Evolutionary conservation across 2,329 filamentous ascomycete genomes (phyloP), one percentile per base, ranked within the genome.

Genomic region (Xylariaceae sp.): DNA sequence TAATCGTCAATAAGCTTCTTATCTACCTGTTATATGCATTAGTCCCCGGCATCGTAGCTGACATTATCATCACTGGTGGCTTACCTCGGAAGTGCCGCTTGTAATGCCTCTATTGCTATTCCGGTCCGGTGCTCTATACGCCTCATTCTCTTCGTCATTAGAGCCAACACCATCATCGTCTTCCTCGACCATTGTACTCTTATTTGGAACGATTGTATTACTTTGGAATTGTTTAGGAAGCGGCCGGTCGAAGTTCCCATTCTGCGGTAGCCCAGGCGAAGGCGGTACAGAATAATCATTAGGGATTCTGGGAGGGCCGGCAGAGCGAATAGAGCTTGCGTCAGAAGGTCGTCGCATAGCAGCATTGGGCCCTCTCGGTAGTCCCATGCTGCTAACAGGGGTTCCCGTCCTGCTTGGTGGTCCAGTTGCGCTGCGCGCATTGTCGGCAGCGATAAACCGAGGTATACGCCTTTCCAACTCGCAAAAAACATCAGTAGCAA

Each of bases 141-240:
- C 80, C 66, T 86, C 84, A 49, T 80, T 83, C 49, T 87, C 81
- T 43, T 79, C 79, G 60, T 81, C 77, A 56, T 85, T 68, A 42
- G 82, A 83, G 13, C 82, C 81, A 16, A 73, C 75, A 16, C 78
- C 80, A 59, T 91, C 90, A 63, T 96, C 92, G 61, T 96, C 92
- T 69, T 97, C 94, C 71, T 99, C 94, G 1, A 97, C 85, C 87
- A 97, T 92, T 0, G 90, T 97, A 66, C 93, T 96, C 75, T 97
- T 99, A 70, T 97, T 97, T 0, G 94, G 94, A 26, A 97, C 89
- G 65, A 97, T 96, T 0, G 92, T 97, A 69, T 96, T 97, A 69
- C 89, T 93, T 69, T 96, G 92, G 61, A 96, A 92, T 30, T 92
- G 92, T 69, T 95, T 96, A 13, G 90, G 88, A 61, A 90, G 83